Evolutionary conservation across 768 basidiomycete species (phyloP).

Genomic region (Cyclocybe cylindracea): DNA sequence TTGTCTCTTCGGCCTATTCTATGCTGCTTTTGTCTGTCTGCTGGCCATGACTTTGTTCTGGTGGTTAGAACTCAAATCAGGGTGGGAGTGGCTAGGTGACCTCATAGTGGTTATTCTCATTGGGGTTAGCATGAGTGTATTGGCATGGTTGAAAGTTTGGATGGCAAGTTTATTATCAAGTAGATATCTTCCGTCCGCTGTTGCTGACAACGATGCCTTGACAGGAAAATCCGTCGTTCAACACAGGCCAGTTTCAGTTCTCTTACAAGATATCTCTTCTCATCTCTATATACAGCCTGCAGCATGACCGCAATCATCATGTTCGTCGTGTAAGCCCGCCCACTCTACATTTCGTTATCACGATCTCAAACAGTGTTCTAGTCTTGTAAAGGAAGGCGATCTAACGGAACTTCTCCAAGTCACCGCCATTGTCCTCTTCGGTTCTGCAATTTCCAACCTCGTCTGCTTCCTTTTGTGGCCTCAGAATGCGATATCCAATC

Average conservation of each 20-base stretch:
- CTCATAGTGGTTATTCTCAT: constrained; percentile 78
- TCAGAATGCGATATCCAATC: constrained; percentile 77
- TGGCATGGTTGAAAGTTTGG: constrained; percentile 93
- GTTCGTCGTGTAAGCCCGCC: constrained; percentile 68
- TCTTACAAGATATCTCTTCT: background rate
- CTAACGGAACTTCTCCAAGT: constrained; percentile 72
- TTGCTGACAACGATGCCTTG: background rate
- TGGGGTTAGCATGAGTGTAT: constrained; percentile 73
- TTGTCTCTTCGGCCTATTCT: constrained; percentile 69
- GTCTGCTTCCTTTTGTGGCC: constrained; percentile 87
- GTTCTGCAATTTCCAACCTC: constrained; percentile 76
- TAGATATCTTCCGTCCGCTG: background rate
- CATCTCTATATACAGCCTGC: constrained; percentile 51
- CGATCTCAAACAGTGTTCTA: constrained; percentile 26
- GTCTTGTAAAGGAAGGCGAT: constrained; percentile 90
- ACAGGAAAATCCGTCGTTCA: constrained; percentile 78
- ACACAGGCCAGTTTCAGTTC: constrained; percentile 58
- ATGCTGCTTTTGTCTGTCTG: constrained; percentile 73
- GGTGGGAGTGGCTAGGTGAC: constrained; percentile 77
- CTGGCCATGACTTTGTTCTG: constrained; percentile 78
- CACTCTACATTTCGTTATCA: constrained; percentile 2
- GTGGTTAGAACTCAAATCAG: constrained; percentile 71
- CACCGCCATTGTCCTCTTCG: constrained; percentile 74
- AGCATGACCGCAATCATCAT: constrained; percentile 85
- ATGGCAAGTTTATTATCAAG: constrained; percentile 47